Evolutionary conservation across 1,284 basidiomycete species (phyloP), one percentile per base, ranked within the genome.

Genomic region (Filobasidium uniguttulatum): DNA sequence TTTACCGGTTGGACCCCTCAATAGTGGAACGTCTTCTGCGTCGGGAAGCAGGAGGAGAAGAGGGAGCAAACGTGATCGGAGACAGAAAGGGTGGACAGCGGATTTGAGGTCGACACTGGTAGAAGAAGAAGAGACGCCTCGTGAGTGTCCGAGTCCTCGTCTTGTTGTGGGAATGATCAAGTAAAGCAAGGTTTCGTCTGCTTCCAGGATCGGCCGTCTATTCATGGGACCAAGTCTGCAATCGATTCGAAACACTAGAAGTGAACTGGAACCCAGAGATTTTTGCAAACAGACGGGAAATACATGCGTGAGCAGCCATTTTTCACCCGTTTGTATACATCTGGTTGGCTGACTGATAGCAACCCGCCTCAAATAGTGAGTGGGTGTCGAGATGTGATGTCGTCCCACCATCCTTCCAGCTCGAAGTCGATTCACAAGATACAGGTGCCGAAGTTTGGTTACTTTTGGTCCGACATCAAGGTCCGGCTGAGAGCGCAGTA

Each of bases 201-300:
- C 4, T n/a, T 26, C 9, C 15, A 7, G 20, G 36, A 10, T 22
- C 57, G 55, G 51, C 69, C 50, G 50, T 53, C 6, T 62, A 75
- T 54, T 62, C 65, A 0, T 94, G 89, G 88, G 78, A 83, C 25
- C 76, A 81, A 26, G 74, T 83, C 5, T 77, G 87, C 50, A 71
- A 75, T 14, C 68, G 77, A 0, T 94, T 96, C 57, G 81, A 89
- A 47, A 80, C 85, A 1, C 68, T 94, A 34, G 88, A 89, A 64
- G 65, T 87, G 33, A 96, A 84, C 62, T 96, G 91, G 91, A 75
- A 90, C 62, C 85, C 89, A 0, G 58, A 53, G 0, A 70, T 78
- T 6, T 83, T 85, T 64, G 62, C 71, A 1, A 66, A 75, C 34
- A 60, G 60, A 1, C 59, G 78, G 10, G 69, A 62, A 2, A 77